Conservation (phyloP, 164 flowering plant species). For the Magnolia changhungtana region DNA sequence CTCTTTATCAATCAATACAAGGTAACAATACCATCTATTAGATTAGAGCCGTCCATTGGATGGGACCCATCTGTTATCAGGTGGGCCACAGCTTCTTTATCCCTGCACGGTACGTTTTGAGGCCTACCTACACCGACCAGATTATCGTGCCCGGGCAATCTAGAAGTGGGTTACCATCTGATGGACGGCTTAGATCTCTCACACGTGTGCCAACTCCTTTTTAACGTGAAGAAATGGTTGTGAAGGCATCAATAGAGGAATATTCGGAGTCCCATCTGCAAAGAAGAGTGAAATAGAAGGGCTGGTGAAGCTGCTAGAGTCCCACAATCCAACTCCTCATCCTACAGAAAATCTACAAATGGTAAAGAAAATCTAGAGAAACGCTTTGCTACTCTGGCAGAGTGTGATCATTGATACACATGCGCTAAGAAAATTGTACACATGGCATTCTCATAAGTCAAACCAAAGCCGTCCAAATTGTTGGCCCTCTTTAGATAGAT, state of each 20-base stretch:
- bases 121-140: too few relatives aligned
- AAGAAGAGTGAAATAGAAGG: conserved; percentile 72
- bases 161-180: background rate
- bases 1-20: conserved; percentile 42
- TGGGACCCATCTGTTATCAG: background rate
- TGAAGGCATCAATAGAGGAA: conserved; percentile 80
- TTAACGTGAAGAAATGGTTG: background rate
- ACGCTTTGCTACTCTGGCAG: background rate
- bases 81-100: background rate
- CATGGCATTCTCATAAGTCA: background rate
- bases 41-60: background rate
- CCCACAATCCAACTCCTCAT: conserved; percentile 75
- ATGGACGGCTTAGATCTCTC: background rate
- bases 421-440: background rate
- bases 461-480: too few relatives aligned
- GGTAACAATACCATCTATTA: conserved; percentile 31
- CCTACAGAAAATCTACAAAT: conserved; percentile 59
- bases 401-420: background rate
- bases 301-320: conserved; percentile 58
- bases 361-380: conserved; percentile 32
- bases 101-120: too few relatives aligned
- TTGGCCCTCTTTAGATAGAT: too few relatives aligned
- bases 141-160: background rate
- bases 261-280: conserved; percentile 73
- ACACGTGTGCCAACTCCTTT: background rate